Conservation (phyloP, 768 basidiomycete genomes). For the Boletus reticuloceps region DNA sequence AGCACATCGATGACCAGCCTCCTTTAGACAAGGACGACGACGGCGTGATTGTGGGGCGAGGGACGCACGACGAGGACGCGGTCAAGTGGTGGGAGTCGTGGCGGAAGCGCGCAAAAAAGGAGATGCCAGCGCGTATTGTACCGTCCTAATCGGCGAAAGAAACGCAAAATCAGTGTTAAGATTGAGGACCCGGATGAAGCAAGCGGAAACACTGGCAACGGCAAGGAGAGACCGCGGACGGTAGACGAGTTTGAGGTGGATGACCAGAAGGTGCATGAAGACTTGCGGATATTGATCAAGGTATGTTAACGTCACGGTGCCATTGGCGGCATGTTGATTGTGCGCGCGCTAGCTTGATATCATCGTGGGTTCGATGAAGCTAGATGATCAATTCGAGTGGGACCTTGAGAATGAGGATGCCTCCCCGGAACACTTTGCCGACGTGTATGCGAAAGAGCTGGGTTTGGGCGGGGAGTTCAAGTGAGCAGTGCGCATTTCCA, state of each 20-base stretch:
- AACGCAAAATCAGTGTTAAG: constrained; percentile 39
- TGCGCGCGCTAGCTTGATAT: constrained; percentile 73
- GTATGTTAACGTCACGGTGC: constrained; percentile 41
- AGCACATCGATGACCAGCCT: constrained; percentile 24
- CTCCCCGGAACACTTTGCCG: constrained; percentile 91
- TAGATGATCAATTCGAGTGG: constrained; percentile 98
- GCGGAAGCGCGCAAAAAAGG: constrained; percentile 49
- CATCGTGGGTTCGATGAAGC: constrained; percentile 87
- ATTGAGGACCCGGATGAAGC: constrained; percentile 20
- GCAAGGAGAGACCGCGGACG: constrained; percentile 46
- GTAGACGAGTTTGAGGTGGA: constrained; percentile 66
- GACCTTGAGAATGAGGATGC: constrained; percentile 79
- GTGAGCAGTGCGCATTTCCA: constrained; percentile 41
- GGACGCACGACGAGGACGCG: constrained; percentile 48
- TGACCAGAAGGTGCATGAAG: constrained; percentile 68
- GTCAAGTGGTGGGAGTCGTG: constrained; percentile 70
- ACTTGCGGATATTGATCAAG: constrained; percentile 90
- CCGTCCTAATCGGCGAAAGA: constrained; percentile 37
- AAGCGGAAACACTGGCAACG: constrained; percentile 20
- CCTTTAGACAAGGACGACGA: constrained; percentile 25
- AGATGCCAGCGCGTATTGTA: constrained; percentile 29
- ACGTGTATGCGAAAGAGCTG: constrained; percentile 79
- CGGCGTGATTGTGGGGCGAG: constrained; percentile 26
- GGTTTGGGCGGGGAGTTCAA: constrained; percentile 91
- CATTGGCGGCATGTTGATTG: constrained; percentile 5